phyloP scores from a whole-genome alignment of 2,329 filamentous ascomycete species.

The Lizonia empirigonia region DNA sequence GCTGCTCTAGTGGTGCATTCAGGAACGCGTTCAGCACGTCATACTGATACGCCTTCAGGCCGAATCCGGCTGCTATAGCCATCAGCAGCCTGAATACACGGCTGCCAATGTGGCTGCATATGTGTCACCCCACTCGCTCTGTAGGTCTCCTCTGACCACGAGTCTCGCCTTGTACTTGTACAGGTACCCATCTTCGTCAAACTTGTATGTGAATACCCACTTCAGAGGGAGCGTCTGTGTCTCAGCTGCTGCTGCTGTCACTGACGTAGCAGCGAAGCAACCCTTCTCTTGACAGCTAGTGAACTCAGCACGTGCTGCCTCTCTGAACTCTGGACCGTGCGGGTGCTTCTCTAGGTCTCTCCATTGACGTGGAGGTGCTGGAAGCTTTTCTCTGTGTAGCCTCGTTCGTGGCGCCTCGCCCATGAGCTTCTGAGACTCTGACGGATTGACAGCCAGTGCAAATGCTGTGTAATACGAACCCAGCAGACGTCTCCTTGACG shows the following conservation, averaged over 20 bases:
- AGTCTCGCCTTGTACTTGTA: slow-evolving; percentile 22
- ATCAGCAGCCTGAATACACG: slow-evolving; percentile 13
- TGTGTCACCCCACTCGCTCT: slow-evolving; percentile 15
- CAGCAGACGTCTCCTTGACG: neutral
- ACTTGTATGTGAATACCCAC: no score
- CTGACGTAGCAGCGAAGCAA: slow-evolving; percentile 6
- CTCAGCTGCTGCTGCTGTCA: slow-evolving; percentile 15
- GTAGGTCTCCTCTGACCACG: slow-evolving; percentile 21
- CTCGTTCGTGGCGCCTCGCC: no score
- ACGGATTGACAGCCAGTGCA: neutral
- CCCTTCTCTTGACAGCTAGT: slow-evolving; percentile 8
- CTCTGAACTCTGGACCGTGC: no score
- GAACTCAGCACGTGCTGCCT: slow-evolving; percentile 1
- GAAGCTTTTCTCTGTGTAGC: no score
- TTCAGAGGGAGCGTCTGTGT: no score
- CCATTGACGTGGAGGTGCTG: no score
- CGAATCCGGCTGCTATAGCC: slow-evolving; percentile 27
- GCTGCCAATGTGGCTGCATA: slow-evolving; percentile 29
- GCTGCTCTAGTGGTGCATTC: slow-evolving; percentile 23
- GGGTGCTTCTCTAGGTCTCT: no score
- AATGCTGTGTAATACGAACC: neutral
- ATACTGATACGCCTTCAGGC: slow-evolving; percentile 24
- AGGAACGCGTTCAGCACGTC: slow-evolving; percentile 31
- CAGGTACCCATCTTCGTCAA: no score
- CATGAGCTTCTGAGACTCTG: no score